A percentile compares a stretch with the other conserved stretches of the same genome.
These are phyloP conservation scores for Blastocystis sp. DNA, from an alignment of 352 stramenopile species.

Conservation along the genomic window DNA sequence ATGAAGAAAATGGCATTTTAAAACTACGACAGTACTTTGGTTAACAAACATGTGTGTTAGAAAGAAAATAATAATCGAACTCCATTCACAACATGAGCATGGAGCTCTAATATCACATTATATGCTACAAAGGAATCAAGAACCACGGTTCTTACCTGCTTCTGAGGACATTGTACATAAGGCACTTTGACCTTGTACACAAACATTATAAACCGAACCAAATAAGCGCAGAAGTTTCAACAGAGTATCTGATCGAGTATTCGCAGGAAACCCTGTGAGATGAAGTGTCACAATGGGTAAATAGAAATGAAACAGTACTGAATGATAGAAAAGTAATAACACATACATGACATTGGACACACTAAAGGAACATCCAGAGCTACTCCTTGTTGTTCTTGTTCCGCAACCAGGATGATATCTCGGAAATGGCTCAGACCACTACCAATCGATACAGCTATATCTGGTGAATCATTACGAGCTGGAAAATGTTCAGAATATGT, in stretches of 20 bases:
- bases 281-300: neutral
- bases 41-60: neutral
- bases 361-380: neutral
- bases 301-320: neutral
- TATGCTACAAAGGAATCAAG: neutral
- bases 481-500: neutral
- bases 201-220: neutral
- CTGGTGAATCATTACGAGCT: neutral
- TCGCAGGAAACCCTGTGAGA: neutral
- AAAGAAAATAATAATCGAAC: neutral
- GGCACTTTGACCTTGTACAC: neutral
- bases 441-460: neutral
- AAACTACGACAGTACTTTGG: slow-evolving; percentile 35
- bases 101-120: neutral
- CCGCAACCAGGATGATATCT: neutral
- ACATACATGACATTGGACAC: neutral
- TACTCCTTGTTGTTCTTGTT: neutral
- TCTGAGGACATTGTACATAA: neutral
- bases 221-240: neutral
- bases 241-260: neutral
- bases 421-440: neutral
- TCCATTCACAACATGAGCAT: neutral
- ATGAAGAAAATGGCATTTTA: neutral
- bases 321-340: neutral
- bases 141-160: neutral